phyloP scores from a whole-genome alignment of 306 rosid species.

The Cucumis melo region DNA sequence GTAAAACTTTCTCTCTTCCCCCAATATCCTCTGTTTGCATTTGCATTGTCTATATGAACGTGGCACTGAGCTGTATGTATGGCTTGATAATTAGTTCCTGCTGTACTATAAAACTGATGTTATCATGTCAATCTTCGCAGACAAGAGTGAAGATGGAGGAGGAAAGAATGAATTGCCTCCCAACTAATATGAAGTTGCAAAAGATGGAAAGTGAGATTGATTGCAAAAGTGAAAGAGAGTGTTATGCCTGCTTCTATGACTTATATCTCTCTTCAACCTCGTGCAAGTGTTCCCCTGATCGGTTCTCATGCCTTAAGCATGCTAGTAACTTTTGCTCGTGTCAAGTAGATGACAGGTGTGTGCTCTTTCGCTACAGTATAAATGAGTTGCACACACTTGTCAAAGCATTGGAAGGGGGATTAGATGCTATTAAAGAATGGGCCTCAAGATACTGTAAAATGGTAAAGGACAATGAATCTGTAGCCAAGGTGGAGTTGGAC shows the following conservation, averaged over 20 bases:
- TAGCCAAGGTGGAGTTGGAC: constrained; percentile 21
- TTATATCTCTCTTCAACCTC: constrained; percentile 63
- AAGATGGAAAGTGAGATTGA: constrained; percentile 68
- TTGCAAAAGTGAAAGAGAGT: constrained; percentile 62
- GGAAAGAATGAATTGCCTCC: constrained; percentile 55
- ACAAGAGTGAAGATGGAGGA: constrained; percentile 59
- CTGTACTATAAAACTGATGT: background rate
- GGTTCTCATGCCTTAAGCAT: constrained; percentile 72
- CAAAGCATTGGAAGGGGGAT: constrained; percentile 57
- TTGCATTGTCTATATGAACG: background rate
- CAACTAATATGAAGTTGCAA: constrained; percentile 33
- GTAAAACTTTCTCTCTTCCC: constrained; percentile 20
- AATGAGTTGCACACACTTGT: constrained; percentile 43
- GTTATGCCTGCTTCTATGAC: constrained; percentile 79
- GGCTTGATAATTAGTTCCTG: background rate
- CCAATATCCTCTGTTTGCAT: background rate
- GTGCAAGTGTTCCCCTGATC: constrained; percentile 68
- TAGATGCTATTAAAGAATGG: constrained; percentile 34
- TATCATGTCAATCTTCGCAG: constrained; percentile 24
- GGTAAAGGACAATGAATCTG: constrained; percentile 10
- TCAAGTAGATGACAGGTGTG: constrained; percentile 31
- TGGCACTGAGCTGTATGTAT: background rate
- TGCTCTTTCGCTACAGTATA: constrained; percentile 42
- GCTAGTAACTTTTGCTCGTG: constrained; percentile 54
- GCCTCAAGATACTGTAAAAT: constrained; percentile 16